Base-by-base conservation (phyloP, 306 rosid species). In the Malus orientalis region DNA sequence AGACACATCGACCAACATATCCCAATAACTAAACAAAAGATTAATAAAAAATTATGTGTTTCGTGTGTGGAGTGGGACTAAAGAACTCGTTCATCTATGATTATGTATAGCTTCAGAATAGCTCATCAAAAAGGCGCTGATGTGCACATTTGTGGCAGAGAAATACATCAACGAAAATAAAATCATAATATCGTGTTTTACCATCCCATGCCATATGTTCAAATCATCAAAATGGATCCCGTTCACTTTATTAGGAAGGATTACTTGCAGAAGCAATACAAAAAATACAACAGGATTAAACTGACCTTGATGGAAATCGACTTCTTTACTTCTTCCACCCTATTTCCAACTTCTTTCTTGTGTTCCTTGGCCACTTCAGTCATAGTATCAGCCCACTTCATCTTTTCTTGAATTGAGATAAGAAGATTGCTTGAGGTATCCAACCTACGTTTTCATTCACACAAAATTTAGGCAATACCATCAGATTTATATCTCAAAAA, bases 321-420 rank as follows among this genome's bases (percentile, higher is more conserved):
- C 83, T 90, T 90, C 92, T 95, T 95, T 74, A 95, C 89, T 69
- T 95, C 98, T 80, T 95, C 97, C 47, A 85, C 95, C 85, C 80
- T 86, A 65, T 90, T 96, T 82, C 90, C 98, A 73, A 95, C 88
- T 14, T 95, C 98, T 87, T 89, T 92, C 74, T 84, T 83, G 83
- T 95, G 98, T 80, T 91, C 88, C 87, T 90, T 95, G 85, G 91
- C 90, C 73, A 68, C 27, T 79, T 89, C 97, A 67, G 95, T 88
- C 96, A 94, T 88, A 19, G 86, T 69, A 84, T 92, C 96, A 45
- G 98, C 97, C 97, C 98, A 94, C 83, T 86, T 94, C 51, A 94
- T 94, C 90, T 90, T 94, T 69, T 94, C 97, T 88, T 94, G 96
- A 80, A 94, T 94, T 68, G 98, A 85, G 73, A 84, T 86, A 69